Conservation (phyloP, 1,284 basidiomycete genomes). For the Entoloma clypeatum region DNA sequence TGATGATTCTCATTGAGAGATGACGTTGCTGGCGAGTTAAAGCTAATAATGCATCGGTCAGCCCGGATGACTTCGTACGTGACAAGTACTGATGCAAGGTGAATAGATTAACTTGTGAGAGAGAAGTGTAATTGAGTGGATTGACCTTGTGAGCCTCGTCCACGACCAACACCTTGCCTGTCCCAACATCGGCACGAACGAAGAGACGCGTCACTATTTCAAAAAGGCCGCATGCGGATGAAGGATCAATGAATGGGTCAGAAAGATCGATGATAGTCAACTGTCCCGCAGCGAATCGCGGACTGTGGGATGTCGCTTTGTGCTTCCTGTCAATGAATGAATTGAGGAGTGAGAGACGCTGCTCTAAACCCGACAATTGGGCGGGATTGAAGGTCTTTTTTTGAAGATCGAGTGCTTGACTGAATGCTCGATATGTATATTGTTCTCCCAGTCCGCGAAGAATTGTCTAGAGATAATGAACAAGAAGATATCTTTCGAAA, state of each 20-base stretch:
- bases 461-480: constrained; percentile 27
- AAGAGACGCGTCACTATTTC: constrained; percentile 66
- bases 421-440: constrained; percentile 42
- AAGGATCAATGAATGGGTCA: constrained; percentile 67
- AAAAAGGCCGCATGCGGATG: constrained; percentile 64
- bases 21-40: constrained; percentile 70
- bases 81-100: constrained; percentile 52
- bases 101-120: constrained; percentile 4
- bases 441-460: constrained; percentile 38
- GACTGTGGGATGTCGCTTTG: constrained; percentile 13
- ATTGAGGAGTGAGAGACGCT: constrained; percentile 51
- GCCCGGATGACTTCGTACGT: constrained; percentile 41
- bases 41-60: constrained; percentile 55
- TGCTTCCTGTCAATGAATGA: constrained; percentile 43
- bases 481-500: neutral
- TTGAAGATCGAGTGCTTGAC: constrained; percentile 39
- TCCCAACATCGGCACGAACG: constrained; percentile 54
- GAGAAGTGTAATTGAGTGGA: too few species aligned
- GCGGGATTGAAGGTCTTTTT: constrained; percentile 50
- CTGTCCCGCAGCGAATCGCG: constrained; percentile 49
- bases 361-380: constrained; percentile 52
- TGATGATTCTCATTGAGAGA: constrained; percentile 65
- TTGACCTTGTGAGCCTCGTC: constrained; percentile 73
- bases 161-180: constrained; percentile 68
- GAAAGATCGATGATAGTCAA: constrained; percentile 66